phyloP scores from a whole-genome alignment of 2,329 filamentous ascomycete genomes.

The Penicillium sp. region DNA sequence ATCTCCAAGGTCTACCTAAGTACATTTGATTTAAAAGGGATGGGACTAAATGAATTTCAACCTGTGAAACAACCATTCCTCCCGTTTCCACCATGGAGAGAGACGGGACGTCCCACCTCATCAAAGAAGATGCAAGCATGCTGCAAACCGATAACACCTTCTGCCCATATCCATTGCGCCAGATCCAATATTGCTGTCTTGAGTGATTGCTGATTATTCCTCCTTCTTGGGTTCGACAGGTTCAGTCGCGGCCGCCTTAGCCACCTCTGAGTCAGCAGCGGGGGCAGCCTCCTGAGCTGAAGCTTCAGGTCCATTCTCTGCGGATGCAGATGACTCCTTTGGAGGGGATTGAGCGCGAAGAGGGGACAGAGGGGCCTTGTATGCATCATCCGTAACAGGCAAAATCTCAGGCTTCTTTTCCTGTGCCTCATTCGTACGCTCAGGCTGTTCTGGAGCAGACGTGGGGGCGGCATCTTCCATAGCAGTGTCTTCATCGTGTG shows the following conservation, averaged over 20 bases:
- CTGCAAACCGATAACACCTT: slow-evolving; percentile 36
- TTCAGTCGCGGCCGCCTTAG: slow-evolving; percentile 13
- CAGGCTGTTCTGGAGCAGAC: slow-evolving; percentile 18
- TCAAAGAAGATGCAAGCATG: slow-evolving; percentile 20
- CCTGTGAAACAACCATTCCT: slow-evolving; percentile 1
- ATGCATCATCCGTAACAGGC: slow-evolving; percentile 18
- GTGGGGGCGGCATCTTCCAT: slow-evolving; percentile 40
- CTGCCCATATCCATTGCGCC: slow-evolving; percentile 37
- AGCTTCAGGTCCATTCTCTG: slow-evolving; percentile 10
- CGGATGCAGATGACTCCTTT: slow-evolving; percentile 19
- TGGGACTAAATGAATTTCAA: slow-evolving; percentile 1
- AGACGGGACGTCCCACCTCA: slow-evolving; percentile 9
- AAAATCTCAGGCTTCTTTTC: slow-evolving; percentile 28
- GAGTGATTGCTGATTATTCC: slow-evolving; percentile 26
- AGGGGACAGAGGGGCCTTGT: slow-evolving; percentile 18
- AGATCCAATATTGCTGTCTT: slow-evolving; percentile 28
- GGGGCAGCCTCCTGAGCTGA: slow-evolving; percentile 5
- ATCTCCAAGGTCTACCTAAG: not conserved
- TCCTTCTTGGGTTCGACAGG: slow-evolving; percentile 28
- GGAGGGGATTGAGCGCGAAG: slow-evolving; percentile 18
- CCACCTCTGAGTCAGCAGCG: slow-evolving; percentile 12
- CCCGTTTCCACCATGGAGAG: slow-evolving; percentile 6
- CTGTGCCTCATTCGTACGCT: slow-evolving; percentile 15
- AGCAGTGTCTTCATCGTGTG: slow-evolving; percentile 36
- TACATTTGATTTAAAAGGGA: not conserved